Conservation (phyloP, 164 flowering plant genomes). For the Piper betle region DNA sequence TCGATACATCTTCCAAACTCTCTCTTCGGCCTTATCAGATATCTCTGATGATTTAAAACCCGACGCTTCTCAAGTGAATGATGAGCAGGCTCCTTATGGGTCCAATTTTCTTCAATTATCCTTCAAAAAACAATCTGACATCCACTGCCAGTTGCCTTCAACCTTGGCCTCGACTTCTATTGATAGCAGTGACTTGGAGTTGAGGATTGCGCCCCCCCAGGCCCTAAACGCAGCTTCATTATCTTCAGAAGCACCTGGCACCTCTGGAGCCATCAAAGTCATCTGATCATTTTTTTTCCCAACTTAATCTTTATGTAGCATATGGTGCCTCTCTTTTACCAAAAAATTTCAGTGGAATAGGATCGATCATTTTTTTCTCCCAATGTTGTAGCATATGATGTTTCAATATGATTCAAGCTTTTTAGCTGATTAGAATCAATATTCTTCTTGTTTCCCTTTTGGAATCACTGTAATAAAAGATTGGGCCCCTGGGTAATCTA, state of each 20-base stretch:
- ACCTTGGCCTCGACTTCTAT: slow-evolving; percentile 1
- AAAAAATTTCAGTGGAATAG: neutral
- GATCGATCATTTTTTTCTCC: neutral
- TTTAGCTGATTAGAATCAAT: no score
- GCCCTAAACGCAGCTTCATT: neutral
- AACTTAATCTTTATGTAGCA: neutral
- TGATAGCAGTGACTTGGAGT: slow-evolving; percentile 11
- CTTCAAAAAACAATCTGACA: neutral
- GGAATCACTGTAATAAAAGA: neutral
- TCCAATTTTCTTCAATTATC: slow-evolving; percentile 4
- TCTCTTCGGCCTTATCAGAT: slow-evolving; percentile 5
- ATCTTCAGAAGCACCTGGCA: slow-evolving; percentile 2
- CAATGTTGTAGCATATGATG: no score
- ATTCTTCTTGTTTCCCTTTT: neutral
- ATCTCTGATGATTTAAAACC: neutral
- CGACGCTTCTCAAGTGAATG: neutral
- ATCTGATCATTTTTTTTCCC: slow-evolving; percentile 2
- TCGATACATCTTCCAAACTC: neutral
- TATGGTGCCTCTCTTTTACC: neutral
- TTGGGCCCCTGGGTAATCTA: neutral
- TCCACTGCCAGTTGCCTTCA: neutral
- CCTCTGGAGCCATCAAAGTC: slow-evolving; percentile 10
- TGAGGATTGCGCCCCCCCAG: slow-evolving; percentile 10
- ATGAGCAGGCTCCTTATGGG: neutral
- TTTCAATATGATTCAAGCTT: no score